A percentile compares a stretch with the other conserved stretches of the same genome.
phyloP scores from a whole-genome alignment of 1,284 basidiomycete species.

The Trametes versicolor region DNA sequence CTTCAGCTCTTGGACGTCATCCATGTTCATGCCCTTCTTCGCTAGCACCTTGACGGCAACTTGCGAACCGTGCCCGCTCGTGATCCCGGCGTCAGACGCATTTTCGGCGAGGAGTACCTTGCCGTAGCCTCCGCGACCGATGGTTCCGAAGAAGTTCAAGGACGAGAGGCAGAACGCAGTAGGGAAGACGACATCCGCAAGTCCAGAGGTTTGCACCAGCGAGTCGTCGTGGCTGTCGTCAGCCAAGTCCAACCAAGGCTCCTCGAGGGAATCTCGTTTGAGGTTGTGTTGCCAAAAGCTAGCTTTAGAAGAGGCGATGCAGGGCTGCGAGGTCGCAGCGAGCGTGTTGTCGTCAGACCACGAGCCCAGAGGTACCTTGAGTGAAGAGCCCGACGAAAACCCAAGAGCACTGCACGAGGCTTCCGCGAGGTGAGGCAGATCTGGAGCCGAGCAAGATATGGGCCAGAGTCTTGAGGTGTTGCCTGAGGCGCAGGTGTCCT shows the following conservation, averaged over 20 bases:
- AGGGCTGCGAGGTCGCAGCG: not conserved
- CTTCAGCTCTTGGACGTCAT: constrained; percentile 29
- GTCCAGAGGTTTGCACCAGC: not conserved
- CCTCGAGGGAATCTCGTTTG: not conserved
- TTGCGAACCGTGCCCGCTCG: not conserved
- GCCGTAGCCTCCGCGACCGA: constrained; percentile 34
- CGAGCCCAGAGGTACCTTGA: constrained; percentile 1
- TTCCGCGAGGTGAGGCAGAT: not conserved
- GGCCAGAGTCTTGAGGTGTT: not conserved
- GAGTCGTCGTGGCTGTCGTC: constrained; percentile 1
- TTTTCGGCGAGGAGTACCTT: constrained; percentile 35
- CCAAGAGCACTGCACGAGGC: not conserved
- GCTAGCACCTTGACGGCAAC: constrained; percentile 33
- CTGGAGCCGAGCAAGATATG: not conserved
- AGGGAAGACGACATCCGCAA: not conserved
- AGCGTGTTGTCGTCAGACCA: constrained; percentile 17
- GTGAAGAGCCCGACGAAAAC: not conserved
- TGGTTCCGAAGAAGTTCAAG: constrained; percentile 27
- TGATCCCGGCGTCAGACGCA: not conserved
- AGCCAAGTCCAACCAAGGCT: constrained; percentile 16
- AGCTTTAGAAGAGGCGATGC: not conserved
- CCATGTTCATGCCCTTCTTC: constrained; percentile 27
- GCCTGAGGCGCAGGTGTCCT: not conserved
- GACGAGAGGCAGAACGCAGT: constrained; percentile 15
- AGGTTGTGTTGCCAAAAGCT: not conserved